Base-by-base conservation (phyloP, 2,329 filamentous ascomycete species). In the Parastagonospora avenae region DNA sequence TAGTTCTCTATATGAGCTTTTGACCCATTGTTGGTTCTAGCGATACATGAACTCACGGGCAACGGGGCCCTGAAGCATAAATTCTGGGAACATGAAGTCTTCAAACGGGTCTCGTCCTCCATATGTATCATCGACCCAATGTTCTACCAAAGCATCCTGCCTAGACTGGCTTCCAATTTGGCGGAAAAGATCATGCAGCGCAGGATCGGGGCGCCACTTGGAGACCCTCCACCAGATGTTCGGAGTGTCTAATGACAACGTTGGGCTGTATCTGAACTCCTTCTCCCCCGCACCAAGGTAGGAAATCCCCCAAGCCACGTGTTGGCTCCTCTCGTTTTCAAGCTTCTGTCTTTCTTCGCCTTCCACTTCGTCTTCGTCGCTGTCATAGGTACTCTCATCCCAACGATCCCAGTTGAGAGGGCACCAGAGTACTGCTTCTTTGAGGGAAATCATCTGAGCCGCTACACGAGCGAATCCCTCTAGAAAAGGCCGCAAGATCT, bases 391-490 rank as follows among this genome's bases (percentile, higher is more conserved):
- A 11, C 44, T 19, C 4, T 30, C 39, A 14, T 48, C 44, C n/a
- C 16, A 4, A 2, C 36, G 4, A 38, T 39, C 8, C 27, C 44
- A 62, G 5, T 7, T 33, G 28, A 62, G 46, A 6, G 48, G 46
- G 6, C 45, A 41, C 50, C 54, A 62, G 1, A 63, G 36, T n/a
- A 35, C n/a, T 7, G 49, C 46, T 9, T 58, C 29, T 41, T 46
- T 45, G 7, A 63, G 37, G 11, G 28, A 30, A 1, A 45, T 36
- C 59, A 64, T 64, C 8, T 43, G 46, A 4, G 46, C n/a, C 10
- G 52, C 54, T 24, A 57, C 57, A 35, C 59, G 58, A 12, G 59
- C 55, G 39, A 64, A 63, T 2, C 27, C 36, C 10, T 42, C 28
- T 9, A 64, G 50, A 24, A 63, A 60, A 7, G 52, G 58, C 3